Evolutionary conservation across 108 stramenopile species (phyloP).

Genomic region (Pelagomonas calceolata): DNA sequence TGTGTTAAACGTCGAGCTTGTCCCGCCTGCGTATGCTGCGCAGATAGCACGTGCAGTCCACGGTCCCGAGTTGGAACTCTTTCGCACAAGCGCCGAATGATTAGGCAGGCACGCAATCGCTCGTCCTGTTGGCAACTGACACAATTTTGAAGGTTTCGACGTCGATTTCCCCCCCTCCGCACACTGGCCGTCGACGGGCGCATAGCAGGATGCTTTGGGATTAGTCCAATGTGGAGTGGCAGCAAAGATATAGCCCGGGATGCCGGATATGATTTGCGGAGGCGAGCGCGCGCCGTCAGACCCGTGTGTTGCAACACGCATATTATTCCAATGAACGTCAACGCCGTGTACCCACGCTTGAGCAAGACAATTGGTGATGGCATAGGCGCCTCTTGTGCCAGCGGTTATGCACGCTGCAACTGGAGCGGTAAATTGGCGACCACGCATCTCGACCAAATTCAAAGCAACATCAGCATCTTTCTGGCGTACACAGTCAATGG

Average conservation of each 20-base stretch:
- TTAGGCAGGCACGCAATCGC: too few relatives aligned
- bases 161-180: neutral
- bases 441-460: too few relatives aligned
- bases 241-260: neutral
- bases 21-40: neutral
- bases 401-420: neutral
- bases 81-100: too few relatives aligned
- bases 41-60: neutral
- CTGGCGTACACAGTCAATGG: neutral
- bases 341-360: neutral
- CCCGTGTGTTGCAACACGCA: too few relatives aligned
- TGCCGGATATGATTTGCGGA: neutral
- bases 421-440: too few relatives aligned
- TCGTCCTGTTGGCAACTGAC: too few relatives aligned
- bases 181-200: too few relatives aligned
- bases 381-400: neutral
- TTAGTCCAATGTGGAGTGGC: neutral
- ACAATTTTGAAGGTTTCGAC: too few relatives aligned
- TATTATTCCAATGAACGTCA: neutral
- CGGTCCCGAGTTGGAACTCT: neutral
- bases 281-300: neutral
- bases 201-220: neutral
- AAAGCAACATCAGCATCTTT: neutral
- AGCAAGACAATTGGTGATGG: neutral
- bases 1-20: neutral